phyloP scores from a whole-genome alignment of 208 protist species.

The Histomonas meleagridis region DNA sequence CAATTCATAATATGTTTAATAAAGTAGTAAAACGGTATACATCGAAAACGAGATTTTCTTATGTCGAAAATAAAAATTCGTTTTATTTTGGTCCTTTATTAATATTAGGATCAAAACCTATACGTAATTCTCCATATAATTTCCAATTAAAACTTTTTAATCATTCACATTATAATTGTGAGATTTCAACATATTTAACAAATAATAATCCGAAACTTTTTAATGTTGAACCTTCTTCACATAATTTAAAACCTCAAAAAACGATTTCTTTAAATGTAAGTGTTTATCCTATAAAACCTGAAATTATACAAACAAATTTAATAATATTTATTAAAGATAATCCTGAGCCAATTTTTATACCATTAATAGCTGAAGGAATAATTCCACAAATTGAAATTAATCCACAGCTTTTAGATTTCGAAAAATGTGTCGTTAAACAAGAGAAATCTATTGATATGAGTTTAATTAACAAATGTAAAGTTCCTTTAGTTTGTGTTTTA shows the following conservation, averaged over 20 bases:
- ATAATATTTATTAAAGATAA: conserved; percentile 23
- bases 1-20: neutral
- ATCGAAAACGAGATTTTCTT: neutral
- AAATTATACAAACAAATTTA: neutral
- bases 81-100: neutral
- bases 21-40: neutral
- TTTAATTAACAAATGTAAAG: neutral
- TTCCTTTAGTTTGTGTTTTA: neutral
- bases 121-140: neutral
- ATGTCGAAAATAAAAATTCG: neutral
- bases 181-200: no score
- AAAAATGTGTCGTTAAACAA: neutral
- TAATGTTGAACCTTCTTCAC: neutral
- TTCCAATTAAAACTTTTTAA: no score
- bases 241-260: neutral
- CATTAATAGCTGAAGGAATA: neutral
- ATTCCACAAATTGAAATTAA: neutral
- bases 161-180: no score
- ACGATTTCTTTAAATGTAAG: neutral
- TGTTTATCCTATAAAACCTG: neutral
- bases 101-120: neutral
- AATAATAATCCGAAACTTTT: no score
- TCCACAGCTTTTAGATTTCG: neutral
- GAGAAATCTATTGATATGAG: neutral
- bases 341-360: neutral